These are phyloP conservation scores for Trichoderma harzianum DNA, from an alignment of 2,329 filamentous ascomycete species.

Conservation along the genomic window DNA sequence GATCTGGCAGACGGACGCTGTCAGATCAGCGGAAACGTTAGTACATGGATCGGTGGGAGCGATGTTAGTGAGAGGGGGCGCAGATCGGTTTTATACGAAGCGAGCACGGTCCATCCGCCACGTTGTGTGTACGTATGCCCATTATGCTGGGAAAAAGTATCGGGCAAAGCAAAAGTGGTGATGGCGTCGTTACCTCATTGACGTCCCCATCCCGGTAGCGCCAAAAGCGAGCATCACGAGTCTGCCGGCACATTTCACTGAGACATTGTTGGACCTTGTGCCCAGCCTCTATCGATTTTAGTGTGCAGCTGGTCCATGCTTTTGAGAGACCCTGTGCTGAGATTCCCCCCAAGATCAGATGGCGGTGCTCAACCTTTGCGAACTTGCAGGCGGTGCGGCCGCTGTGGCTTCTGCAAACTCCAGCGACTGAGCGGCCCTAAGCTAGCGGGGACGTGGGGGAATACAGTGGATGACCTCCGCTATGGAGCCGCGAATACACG, in stretches of 20 bases:
- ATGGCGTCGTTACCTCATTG: conserved; percentile 4
- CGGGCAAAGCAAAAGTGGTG: neutral
- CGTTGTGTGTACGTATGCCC: neutral
- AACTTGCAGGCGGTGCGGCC: neutral
- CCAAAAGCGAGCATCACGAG: conserved; percentile 5
- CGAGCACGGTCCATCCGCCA: neutral
- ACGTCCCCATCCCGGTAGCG: neutral
- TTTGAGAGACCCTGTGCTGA: neutral
- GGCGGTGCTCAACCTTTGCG: neutral
- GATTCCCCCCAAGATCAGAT: neutral
- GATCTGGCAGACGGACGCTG: conserved; percentile 3
- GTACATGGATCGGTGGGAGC: neutral
- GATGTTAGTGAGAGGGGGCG: neutral
- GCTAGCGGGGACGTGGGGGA: neutral
- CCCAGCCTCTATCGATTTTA: neutral
- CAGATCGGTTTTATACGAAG: conserved; percentile 1
- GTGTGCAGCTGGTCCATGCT: neutral
- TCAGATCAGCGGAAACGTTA: neutral
- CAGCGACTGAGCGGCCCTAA: neutral
- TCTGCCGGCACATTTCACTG: neutral
- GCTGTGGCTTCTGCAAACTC: neutral
- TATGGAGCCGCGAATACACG: neutral
- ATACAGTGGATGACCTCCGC: neutral
- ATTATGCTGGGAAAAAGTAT: neutral
- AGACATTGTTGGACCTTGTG: neutral